Percentiles rank a stretch among this genome's conserved stretches.
phyloP scores from a whole-genome alignment of 176 grass and related monocot species.

The Elaeis guineensis region DNA sequence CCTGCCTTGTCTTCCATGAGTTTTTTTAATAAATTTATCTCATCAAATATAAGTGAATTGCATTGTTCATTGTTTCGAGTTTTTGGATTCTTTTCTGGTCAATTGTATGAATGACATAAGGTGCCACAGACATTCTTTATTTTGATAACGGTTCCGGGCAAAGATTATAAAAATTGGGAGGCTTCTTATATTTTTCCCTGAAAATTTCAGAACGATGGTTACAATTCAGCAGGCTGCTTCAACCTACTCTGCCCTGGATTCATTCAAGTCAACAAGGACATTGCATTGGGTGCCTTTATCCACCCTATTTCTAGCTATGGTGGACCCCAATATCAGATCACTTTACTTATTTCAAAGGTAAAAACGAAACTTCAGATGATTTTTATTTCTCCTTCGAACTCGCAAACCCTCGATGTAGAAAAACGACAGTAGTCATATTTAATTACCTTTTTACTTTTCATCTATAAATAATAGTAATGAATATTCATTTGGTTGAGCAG shows the following conservation, averaged over 20 bases:
- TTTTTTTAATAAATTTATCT: not conserved
- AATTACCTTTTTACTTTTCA: not conserved
- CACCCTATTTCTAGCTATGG: conserved; percentile 65
- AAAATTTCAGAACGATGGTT: conserved; percentile 66
- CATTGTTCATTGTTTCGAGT: no score
- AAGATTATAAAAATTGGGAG: not conserved
- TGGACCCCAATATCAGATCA: conserved; percentile 86
- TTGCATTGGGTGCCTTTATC: conserved; percentile 88
- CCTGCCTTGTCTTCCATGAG: not conserved
- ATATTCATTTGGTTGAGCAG: no score
- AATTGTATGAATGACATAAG: no score
- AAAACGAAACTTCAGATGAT: conserved; percentile 5
- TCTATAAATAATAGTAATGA: no score
- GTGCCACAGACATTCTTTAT: conserved; percentile 2
- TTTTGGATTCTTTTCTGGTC: no score
- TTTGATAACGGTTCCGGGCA: not conserved
- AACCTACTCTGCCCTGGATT: conserved; percentile 91
- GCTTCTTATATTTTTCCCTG: not conserved
- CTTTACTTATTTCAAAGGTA: conserved; percentile 94
- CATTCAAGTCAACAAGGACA: conserved; percentile 74
- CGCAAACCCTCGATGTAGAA: no score
- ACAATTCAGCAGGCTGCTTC: conserved; percentile 89
- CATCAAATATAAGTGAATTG: no score
- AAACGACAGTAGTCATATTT: not conserved
- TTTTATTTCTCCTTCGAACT: no score